phyloP scores from a whole-genome alignment of 495 filamentous ascomycete genomes.

The Penicillium herquei region DNA sequence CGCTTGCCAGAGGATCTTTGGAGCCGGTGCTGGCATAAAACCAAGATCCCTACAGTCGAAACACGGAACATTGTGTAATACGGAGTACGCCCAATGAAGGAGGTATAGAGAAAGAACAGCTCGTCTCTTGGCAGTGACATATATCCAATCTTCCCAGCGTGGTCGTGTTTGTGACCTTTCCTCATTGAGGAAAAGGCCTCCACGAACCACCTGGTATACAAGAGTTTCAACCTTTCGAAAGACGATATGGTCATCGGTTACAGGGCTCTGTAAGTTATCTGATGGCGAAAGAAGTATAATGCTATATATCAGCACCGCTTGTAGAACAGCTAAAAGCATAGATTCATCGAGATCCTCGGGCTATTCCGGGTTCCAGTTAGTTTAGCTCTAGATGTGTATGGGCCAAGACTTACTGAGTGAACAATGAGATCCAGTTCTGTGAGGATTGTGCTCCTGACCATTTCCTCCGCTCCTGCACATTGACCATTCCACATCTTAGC shows the following conservation, averaged over 20 bases:
- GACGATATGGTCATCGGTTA: constrained; percentile 14
- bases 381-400: neutral
- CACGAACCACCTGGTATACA: constrained; percentile 26
- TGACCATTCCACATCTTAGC: constrained; percentile 41
- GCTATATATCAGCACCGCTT: constrained; percentile 37
- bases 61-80: constrained; percentile 27
- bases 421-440: constrained; percentile 29
- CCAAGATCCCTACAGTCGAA: constrained; percentile 38
- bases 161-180: constrained; percentile 30
- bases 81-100: constrained; percentile 41
- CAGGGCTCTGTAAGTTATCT: neutral
- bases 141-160: constrained; percentile 34
- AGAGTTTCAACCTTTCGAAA: constrained; percentile 29
- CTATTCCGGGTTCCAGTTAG: neutral
- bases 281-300: constrained; percentile 38
- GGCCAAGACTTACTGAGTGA: constrained; percentile 17
- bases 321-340: constrained; percentile 31
- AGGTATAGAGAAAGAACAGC: constrained; percentile 30
- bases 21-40: constrained; percentile 33
- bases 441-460: constrained; percentile 27
- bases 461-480: constrained; percentile 24
- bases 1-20: constrained; percentile 43
- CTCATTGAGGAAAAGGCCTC: constrained; percentile 34
- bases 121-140: constrained; percentile 39
- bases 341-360: constrained; percentile 28